phyloP scores from a whole-genome alignment of 345 rosid species.

The Combretum micranthum region DNA sequence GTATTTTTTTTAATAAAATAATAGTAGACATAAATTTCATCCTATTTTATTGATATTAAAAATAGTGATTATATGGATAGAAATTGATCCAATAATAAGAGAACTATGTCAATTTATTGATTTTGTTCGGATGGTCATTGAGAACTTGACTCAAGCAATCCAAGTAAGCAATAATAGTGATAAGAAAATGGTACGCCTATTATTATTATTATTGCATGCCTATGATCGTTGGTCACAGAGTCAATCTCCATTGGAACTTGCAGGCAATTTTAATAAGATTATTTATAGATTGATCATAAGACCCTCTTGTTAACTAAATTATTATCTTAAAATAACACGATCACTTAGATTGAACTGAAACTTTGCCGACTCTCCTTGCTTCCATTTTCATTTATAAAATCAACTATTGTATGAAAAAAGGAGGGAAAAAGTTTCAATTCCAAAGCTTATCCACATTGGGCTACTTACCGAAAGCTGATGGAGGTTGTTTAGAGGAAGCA shows the following conservation, averaged over 20 bases:
- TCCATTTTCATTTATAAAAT: too few species aligned
- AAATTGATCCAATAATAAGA: constrained; percentile 23
- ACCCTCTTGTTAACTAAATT: too few species aligned
- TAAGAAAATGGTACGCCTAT: too few species aligned
- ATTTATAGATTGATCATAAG: too few species aligned
- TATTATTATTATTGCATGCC: constrained; percentile 25
- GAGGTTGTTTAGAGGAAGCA: constrained; percentile 42
- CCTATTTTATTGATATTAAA: constrained; percentile 45
- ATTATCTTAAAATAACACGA: background rate
- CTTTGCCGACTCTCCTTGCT: too few species aligned
- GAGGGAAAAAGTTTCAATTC: too few species aligned
- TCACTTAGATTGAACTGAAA: background rate
- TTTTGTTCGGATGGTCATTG: constrained; percentile 37
- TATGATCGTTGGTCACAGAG: too few species aligned
- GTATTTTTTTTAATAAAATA: too few species aligned
- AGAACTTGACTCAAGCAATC: constrained; percentile 41
- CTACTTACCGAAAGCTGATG: constrained; percentile 28
- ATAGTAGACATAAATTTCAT: constrained; percentile 33
- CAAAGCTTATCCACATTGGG: constrained; percentile 40
- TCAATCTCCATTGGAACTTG: too few species aligned
- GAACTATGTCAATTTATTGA: constrained; percentile 21
- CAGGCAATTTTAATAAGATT: too few species aligned
- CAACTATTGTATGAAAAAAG: too few species aligned
- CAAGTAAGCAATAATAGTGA: too few species aligned
- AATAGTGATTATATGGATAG: constrained; percentile 51